Percentiles rank a stretch among this genome's conserved stretches.
Conservation (phyloP, 306 rosid genomes). For the Corylus americana region DNA sequence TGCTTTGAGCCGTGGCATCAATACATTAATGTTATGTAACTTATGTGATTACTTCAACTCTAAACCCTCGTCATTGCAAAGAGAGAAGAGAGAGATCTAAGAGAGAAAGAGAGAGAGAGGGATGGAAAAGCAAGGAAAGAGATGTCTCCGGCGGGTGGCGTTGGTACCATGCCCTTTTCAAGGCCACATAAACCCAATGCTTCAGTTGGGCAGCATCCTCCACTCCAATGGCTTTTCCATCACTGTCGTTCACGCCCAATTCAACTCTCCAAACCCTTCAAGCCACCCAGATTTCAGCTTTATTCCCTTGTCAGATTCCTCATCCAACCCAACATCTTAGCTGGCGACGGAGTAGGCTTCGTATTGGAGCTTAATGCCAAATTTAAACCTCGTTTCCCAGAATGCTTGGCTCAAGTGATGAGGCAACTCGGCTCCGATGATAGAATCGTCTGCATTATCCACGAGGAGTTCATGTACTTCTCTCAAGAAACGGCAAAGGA, state of each 20-base stretch:
- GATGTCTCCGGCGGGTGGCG: slow-evolving; percentile 4
- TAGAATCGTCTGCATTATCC: slow-evolving; percentile 33
- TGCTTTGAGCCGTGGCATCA: too few relatives aligned
- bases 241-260: slow-evolving; percentile 37
- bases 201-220: slow-evolving; percentile 40
- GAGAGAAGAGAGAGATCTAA: too few relatives aligned
- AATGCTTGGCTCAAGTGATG: slow-evolving; percentile 16
- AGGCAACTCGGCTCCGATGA: slow-evolving; percentile 11
- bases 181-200: slow-evolving; percentile 44
- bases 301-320: slow-evolving; percentile 35
- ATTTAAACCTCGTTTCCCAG: slow-evolving; percentile 26
- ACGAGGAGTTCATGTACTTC: slow-evolving; percentile 38
- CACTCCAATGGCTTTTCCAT: slow-evolving; percentile 46
- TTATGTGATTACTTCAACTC: too few relatives aligned
- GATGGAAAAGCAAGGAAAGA: slow-evolving; percentile 27
- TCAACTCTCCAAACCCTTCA: slow-evolving; percentile 38
- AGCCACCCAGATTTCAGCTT: slow-evolving; percentile 38
- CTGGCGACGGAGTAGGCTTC: slow-evolving; percentile 15
- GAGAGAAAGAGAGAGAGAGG: background rate
- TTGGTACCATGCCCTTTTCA: slow-evolving; percentile 38
- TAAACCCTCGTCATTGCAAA: too few relatives aligned
- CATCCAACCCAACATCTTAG: slow-evolving; percentile 21
- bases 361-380: slow-evolving; percentile 14
- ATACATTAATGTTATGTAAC: too few relatives aligned
- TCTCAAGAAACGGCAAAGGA: slow-evolving; percentile 28